Evolutionary conservation across 176 grass and related monocot species (phyloP).

Genomic region (Areca catechu): DNA sequence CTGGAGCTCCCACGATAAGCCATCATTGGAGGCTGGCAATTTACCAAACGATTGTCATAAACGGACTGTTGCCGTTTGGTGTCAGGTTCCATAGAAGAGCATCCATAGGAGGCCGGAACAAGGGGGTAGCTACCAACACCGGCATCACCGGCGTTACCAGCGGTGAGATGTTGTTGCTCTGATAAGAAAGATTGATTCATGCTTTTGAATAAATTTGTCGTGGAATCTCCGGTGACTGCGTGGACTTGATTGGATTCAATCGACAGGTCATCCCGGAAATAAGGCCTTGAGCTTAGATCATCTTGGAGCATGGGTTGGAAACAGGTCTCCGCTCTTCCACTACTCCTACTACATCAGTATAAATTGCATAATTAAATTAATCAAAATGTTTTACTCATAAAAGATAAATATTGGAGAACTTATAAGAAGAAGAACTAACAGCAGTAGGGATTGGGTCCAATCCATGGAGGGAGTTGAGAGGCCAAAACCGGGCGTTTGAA

Average conservation of each 20-base stretch:
- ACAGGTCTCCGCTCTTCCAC: background rate
- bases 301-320: constrained; percentile 9
- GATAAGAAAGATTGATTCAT: background rate
- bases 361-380: background rate
- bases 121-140: background rate
- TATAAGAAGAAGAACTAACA: background rate
- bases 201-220: background rate
- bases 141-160: background rate
- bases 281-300: background rate
- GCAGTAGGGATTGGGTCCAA: constrained; percentile 16
- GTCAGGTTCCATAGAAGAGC: background rate
- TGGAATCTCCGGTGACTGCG: too few relatives aligned
- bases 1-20: background rate
- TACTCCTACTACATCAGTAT: background rate
- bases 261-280: too few relatives aligned
- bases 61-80: background rate
- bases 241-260: too few relatives aligned
- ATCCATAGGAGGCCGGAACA: background rate
- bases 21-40: background rate
- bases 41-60: background rate
- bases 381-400: background rate
- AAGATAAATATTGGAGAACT: background rate
- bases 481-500: too few relatives aligned
- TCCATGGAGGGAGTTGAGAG: constrained; percentile 4
- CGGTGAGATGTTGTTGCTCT: background rate